Conservation (phyloP, 257 asterid species). For the Pogostemon cablin region DNA sequence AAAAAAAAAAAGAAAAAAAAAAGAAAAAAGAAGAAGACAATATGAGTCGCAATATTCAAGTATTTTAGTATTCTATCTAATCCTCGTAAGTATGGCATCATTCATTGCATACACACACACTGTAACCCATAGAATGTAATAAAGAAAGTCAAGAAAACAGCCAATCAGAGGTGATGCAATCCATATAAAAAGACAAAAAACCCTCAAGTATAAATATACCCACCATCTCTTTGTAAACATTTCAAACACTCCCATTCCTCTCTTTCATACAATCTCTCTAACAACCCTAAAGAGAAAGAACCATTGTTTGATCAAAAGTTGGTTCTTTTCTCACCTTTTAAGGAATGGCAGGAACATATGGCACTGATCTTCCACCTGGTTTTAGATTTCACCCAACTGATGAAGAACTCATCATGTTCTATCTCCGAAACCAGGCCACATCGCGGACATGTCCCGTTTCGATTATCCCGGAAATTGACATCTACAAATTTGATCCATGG, state of each 20-base stretch:
- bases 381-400: slow-evolving; percentile 93
- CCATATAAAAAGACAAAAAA: slow-evolving; percentile 39
- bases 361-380: slow-evolving; percentile 86
- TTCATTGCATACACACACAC: slow-evolving; percentile 29
- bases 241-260: slow-evolving; percentile 42
- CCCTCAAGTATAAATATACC: slow-evolving; percentile 36
- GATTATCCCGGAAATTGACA: slow-evolving; percentile 76
- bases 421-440: slow-evolving; percentile 70
- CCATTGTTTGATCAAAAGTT: slow-evolving; percentile 12
- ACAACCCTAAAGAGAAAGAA: not conserved
- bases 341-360: slow-evolving; percentile 56
- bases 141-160: slow-evolving; percentile 38
- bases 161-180: slow-evolving; percentile 45
- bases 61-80: slow-evolving; percentile 38
- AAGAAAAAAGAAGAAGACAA: not conserved
- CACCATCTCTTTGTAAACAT: slow-evolving; percentile 49
- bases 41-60: not conserved
- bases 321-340: not conserved
- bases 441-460: slow-evolving; percentile 72
- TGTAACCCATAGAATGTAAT: not conserved
- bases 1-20: not conserved
- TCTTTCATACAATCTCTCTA: slow-evolving; percentile 30
- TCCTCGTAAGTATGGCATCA: slow-evolving; percentile 31
- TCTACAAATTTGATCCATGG: slow-evolving; percentile 93
- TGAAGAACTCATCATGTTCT: slow-evolving; percentile 81